Percentiles rank a stretch among this genome's conserved stretches.
Conservation (phyloP, 2,329 filamentous ascomycete genomes). For the Aspergillus fumigatus region DNA sequence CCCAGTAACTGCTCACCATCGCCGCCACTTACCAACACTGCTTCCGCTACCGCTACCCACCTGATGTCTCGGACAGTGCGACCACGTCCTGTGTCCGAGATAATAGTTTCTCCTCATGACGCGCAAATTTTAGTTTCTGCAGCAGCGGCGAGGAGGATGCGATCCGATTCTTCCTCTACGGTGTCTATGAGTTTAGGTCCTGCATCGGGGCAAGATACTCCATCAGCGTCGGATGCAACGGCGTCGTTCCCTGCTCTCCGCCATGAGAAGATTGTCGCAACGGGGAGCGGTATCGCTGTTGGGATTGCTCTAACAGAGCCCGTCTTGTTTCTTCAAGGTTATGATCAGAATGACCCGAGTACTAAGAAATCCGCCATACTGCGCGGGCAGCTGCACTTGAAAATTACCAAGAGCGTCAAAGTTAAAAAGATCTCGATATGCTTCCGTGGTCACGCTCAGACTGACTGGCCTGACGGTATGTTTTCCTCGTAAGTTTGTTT, state of each 20-base stretch:
- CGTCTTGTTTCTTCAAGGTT: constrained; percentile 46
- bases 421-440: constrained; percentile 87
- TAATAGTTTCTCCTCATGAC: constrained; percentile 30
- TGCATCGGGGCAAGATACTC: constrained; percentile 16
- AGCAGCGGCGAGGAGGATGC: constrained; percentile 20
- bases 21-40: constrained; percentile 12
- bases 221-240: constrained; percentile 21
- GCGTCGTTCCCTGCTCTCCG: constrained; percentile 32
- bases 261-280: constrained; percentile 46
- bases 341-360: constrained; percentile 47
- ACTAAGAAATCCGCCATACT: constrained; percentile 73
- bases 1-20: constrained; percentile 17
- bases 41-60: constrained; percentile 9
- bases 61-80: constrained; percentile 22
- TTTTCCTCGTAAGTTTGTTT: background rate
- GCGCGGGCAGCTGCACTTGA: constrained; percentile 75
- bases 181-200: constrained; percentile 20
- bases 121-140: constrained; percentile 28
- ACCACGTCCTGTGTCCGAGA: constrained; percentile 32
- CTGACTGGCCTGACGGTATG: constrained; percentile 87
- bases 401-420: constrained; percentile 84
- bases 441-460: constrained; percentile 77
- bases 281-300: constrained; percentile 46
- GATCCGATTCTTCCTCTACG: constrained; percentile 26
- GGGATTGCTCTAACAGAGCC: constrained; percentile 46